These are phyloP conservation scores for Saturnispora serradocipensis DNA, from an alignment of 805 yeast species.

Conservation along the genomic window DNA sequence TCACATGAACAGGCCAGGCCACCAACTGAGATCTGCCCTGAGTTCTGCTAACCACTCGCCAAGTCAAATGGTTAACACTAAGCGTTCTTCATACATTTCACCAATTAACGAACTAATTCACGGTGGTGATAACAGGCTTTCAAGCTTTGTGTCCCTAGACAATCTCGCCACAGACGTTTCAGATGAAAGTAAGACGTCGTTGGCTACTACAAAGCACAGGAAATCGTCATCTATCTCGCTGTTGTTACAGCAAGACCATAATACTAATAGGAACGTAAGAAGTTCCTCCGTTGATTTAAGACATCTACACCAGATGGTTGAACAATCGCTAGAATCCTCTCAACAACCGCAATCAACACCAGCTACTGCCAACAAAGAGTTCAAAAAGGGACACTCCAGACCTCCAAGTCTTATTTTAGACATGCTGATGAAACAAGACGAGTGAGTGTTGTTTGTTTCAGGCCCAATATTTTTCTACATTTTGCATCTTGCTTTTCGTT, in stretches of 20 bases:
- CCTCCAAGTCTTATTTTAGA: conserved; percentile 35
- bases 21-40: conserved; percentile 14
- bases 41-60: conserved; percentile 7
- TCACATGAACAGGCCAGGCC: conserved; percentile 14
- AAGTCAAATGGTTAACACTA: background rate
- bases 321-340: conserved; percentile 5
- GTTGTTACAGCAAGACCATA: background rate
- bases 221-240: conserved; percentile 1
- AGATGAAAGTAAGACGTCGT: background rate
- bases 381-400: conserved; percentile 14
- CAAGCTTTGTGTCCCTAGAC: background rate
- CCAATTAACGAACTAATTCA: conserved; percentile 21
- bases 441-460: background rate
- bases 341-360: background rate
- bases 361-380: background rate
- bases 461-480: background rate
- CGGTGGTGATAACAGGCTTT: background rate
- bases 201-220: background rate
- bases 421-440: conserved; percentile 18
- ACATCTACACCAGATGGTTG: conserved; percentile 12
- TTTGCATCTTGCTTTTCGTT: background rate
- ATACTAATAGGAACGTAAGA: background rate
- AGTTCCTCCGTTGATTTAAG: conserved; percentile 8
- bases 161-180: background rate
- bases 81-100: conserved; percentile 20